phyloP scores from a whole-genome alignment of 441 rosid genomes.

The Hypseocharis bilobata region DNA sequence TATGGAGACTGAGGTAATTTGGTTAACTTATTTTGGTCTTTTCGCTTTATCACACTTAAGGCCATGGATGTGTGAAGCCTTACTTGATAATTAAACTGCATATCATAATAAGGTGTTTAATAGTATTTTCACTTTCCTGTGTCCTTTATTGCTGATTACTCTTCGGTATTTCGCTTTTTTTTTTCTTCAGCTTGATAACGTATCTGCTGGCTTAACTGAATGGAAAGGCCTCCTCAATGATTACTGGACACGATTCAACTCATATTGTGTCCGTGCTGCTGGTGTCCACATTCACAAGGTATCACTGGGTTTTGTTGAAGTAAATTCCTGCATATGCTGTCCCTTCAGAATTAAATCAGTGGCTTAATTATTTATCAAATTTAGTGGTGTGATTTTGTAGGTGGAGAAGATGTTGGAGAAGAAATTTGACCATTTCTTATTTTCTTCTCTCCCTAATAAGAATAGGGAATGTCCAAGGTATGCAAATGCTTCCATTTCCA shows the following conservation, averaged over 20 bases:
- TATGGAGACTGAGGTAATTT: conserved; percentile 62
- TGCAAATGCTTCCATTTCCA: conserved; percentile 5
- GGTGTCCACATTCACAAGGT: conserved; percentile 75
- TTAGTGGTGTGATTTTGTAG: conserved; percentile 33
- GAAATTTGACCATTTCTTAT: conserved; percentile 61
- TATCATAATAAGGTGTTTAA: no score
- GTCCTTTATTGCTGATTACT: conserved; percentile 13
- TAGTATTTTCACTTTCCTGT: neutral
- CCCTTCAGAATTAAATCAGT: conserved; percentile 17
- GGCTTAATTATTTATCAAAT: conserved; percentile 1
- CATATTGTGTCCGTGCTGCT: conserved; percentile 60
- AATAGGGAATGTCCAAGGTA: conserved; percentile 80
- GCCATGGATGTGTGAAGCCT: no score
- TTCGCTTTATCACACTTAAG: neutral
- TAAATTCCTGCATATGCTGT: conserved; percentile 9
- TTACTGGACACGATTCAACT: conserved; percentile 86
- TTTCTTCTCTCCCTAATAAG: conserved; percentile 67
- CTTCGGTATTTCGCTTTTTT: neutral
- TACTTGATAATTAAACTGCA: no score
- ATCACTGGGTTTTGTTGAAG: conserved; percentile 22
- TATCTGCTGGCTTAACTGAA: conserved; percentile 87
- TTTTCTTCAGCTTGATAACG: conserved; percentile 77
- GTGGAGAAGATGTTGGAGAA: conserved; percentile 96
- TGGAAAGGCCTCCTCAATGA: conserved; percentile 94
- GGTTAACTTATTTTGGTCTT: neutral